A percentile compares a stretch with the other conserved stretches of the same genome.
Evolutionary conservation across 495 filamentous ascomycete species (phyloP).

Genomic region (Evernia prunastri): DNA sequence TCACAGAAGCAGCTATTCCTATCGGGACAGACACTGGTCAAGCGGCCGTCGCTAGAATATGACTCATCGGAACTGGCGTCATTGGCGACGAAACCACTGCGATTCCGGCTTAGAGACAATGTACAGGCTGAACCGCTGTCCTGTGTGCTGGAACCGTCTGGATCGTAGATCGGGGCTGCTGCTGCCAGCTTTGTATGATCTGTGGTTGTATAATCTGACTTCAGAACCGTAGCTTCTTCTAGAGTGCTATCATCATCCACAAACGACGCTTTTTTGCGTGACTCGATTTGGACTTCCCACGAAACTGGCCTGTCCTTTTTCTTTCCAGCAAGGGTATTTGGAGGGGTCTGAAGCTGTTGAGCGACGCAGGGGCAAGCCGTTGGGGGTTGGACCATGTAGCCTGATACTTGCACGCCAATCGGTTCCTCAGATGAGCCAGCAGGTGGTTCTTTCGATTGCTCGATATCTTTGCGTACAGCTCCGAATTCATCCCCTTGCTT

Average conservation of each 20-base stretch:
- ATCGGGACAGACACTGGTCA: background rate
- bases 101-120: background rate
- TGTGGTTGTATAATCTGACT: background rate
- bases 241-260: background rate
- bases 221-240: background rate
- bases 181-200: background rate
- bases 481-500: background rate
- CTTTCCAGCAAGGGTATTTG: background rate
- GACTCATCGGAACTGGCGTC: background rate
- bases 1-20: background rate
- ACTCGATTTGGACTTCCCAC: background rate
- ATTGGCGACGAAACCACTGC: background rate
- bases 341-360: background rate
- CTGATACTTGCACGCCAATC: background rate
- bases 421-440: background rate
- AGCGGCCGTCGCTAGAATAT: background rate
- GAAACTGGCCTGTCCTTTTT: constrained; percentile 4
- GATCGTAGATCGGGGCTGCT: background rate
- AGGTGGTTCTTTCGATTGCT: background rate
- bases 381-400: background rate
- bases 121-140: background rate
- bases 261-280: background rate
- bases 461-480: background rate
- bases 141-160: background rate
- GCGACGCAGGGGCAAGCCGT: background rate